Conservation (phyloP, 306 rosid genomes). For the Medicago ruthenica region DNA sequence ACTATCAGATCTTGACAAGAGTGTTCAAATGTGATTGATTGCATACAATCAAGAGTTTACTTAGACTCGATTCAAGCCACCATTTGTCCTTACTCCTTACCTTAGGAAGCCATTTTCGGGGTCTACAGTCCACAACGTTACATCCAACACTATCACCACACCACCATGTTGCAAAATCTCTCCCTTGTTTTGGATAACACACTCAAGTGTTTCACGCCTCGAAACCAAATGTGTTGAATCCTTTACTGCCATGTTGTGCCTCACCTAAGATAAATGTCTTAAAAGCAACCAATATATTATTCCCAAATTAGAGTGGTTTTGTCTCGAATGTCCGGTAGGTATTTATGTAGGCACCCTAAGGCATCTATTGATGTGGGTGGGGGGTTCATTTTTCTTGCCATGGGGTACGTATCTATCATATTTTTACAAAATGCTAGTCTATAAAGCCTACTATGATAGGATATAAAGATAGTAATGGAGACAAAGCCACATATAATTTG, state of each 20-base stretch:
- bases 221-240: not conserved
- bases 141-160: no score
- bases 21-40: no score
- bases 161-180: no score
- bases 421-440: conserved; percentile 17
- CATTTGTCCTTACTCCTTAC: no score
- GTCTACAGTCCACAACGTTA: no score
- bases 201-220: not conserved
- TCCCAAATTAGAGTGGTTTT: not conserved
- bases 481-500: conserved; percentile 34
- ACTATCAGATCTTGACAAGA: no score
- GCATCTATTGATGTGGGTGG: conserved; percentile 13
- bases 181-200: no score
- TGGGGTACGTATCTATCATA: conserved; percentile 12
- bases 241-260: not conserved
- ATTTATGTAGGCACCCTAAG: conserved; percentile 21
- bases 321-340: conserved; percentile 30
- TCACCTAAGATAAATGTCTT: not conserved
- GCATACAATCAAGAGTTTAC: no score
- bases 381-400: conserved; percentile 24
- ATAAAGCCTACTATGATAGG: conserved; percentile 39
- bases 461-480: conserved; percentile 36
- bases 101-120: no score
- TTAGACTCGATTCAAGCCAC: no score
- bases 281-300: not conserved